phyloP scores from a whole-genome alignment of 192 early-diverging fungal species.

The Linnemannia hyalina region DNA sequence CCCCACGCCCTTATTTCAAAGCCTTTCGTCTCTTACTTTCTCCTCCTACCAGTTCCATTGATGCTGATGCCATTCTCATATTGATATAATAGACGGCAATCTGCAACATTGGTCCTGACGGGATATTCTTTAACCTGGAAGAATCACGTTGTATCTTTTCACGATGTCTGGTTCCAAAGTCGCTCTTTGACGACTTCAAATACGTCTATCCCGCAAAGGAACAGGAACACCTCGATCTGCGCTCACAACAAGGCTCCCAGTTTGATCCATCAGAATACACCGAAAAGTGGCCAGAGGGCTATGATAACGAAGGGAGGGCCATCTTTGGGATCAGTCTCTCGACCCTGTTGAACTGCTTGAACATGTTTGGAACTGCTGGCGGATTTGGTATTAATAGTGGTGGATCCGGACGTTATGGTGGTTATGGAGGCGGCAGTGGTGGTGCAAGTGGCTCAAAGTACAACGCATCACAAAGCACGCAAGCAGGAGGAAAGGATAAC shows the following conservation, averaged over 20 bases:
- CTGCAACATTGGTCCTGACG: constrained; percentile 30
- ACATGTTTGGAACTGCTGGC: constrained; percentile 51
- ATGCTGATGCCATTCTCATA: neutral
- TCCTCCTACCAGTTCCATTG: neutral
- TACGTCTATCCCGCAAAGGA: constrained; percentile 10
- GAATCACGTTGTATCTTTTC: constrained; percentile 49
- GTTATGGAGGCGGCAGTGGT: neutral
- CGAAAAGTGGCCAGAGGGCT: constrained; percentile 20
- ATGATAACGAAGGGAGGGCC: constrained; percentile 13
- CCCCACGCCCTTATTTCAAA: neutral
- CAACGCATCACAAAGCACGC: neutral
- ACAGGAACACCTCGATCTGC: neutral
- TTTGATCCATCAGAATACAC: neutral
- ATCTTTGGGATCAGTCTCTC: constrained; percentile 41
- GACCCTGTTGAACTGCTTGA: constrained; percentile 42
- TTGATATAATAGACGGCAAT: constrained; percentile 25
- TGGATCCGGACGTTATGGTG: neutral
- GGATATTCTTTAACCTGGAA: constrained; percentile 37
- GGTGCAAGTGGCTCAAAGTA: constrained; percentile 1
- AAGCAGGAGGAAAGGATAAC: neutral
- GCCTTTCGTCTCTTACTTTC: neutral
- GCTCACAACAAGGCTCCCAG: neutral
- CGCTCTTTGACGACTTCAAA: constrained; percentile 45
- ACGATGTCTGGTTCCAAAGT: constrained; percentile 30
- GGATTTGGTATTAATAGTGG: neutral